A percentile compares a stretch with the other conserved stretches of the same genome.
Evolutionary conservation across 2,329 filamentous ascomycete genomes (phyloP).

Genomic region (Venturia asperata): DNA sequence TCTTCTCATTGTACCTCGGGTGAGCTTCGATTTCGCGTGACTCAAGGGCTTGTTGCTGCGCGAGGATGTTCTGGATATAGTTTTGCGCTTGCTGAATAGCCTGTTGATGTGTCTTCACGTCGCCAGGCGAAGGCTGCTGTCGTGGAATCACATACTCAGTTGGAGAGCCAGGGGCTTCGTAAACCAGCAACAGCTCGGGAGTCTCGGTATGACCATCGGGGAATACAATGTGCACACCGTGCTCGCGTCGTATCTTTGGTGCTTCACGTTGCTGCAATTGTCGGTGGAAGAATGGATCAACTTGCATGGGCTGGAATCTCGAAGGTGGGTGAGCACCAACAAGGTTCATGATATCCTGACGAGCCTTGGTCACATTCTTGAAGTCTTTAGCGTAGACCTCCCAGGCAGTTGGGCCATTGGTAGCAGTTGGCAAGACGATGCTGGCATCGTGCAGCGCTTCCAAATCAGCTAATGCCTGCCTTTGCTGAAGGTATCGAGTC

Average conservation of each 20-base stretch:
- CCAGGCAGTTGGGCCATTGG: slow-evolving; percentile 69
- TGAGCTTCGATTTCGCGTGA: slow-evolving; percentile 49
- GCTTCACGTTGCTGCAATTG: slow-evolving; percentile 61
- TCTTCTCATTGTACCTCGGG: slow-evolving; percentile 57
- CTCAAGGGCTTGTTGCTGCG: slow-evolving; percentile 49
- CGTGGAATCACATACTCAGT: slow-evolving; percentile 49
- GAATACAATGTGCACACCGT: slow-evolving; percentile 66
- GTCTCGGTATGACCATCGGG: slow-evolving; percentile 55
- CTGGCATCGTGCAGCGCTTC: slow-evolving; percentile 76
- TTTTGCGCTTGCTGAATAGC: slow-evolving; percentile 53
- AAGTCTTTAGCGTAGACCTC: slow-evolving; percentile 81
- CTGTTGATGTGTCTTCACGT: slow-evolving; percentile 50
- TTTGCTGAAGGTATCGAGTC: slow-evolving; percentile 78
- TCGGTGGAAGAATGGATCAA: slow-evolving; percentile 74
- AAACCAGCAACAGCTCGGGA: slow-evolving; percentile 64
- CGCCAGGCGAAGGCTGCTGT: slow-evolving; percentile 47
- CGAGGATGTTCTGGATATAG: slow-evolving; percentile 47
- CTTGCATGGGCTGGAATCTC: slow-evolving; percentile 57
- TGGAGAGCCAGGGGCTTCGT: slow-evolving; percentile 55
- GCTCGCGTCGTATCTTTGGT: slow-evolving; percentile 57
- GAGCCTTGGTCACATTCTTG: slow-evolving; percentile 72
- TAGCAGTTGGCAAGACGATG: slow-evolving; percentile 73
- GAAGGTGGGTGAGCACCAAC: slow-evolving; percentile 67
- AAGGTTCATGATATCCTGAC: slow-evolving; percentile 66
- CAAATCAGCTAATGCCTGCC: slow-evolving; percentile 72